phyloP scores from a whole-genome alignment of 108 stramenopile genomes.

The Thalassiosira profunda region DNA sequence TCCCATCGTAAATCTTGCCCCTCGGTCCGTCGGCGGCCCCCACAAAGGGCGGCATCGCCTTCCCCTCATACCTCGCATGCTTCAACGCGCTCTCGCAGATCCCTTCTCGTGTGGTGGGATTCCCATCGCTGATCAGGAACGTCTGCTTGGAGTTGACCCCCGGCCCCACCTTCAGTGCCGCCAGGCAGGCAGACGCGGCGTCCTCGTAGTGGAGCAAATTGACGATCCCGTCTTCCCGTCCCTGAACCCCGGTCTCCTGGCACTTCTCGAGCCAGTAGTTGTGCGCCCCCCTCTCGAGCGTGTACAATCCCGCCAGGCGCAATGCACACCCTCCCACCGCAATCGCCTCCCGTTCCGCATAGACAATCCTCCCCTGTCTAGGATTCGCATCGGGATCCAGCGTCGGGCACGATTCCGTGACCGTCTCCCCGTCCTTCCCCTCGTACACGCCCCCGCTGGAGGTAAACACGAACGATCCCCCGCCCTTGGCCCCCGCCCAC shows the following conservation, averaged over 20 bases:
- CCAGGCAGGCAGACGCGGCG: conserved; percentile 75
- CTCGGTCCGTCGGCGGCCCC: conserved; percentile 54
- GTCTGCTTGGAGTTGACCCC: conserved; percentile 45
- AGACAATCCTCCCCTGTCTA: conserved; percentile 60
- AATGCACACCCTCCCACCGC: conserved; percentile 63
- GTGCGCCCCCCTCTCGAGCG: conserved; percentile 84
- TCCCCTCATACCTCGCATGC: conserved; percentile 43
- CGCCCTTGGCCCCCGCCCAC: conserved; percentile 54
- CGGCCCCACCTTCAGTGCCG: conserved; percentile 60
- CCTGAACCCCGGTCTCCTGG: conserved; percentile 54
- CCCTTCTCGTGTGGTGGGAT: conserved; percentile 72
- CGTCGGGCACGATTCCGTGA: conserved; percentile 65
- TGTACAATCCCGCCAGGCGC: conserved; percentile 84
- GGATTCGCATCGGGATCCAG: conserved; percentile 53
- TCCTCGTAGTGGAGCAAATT: conserved; percentile 93
- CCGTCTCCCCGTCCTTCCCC: conserved; percentile 55
- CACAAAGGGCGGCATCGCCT: conserved; percentile 68
- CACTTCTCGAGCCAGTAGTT: conserved; percentile 82
- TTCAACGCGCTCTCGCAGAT: conserved; percentile 88
- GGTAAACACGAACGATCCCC: conserved; percentile 86
- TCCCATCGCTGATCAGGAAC: conserved; percentile 88
- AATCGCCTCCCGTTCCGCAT: conserved; percentile 67
- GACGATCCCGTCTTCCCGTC: conserved; percentile 83
- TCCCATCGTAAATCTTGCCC: conserved; percentile 88
- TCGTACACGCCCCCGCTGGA: conserved; percentile 85